A percentile compares a stretch with the other conserved stretches of the same genome.
phyloP scores from a whole-genome alignment of 2,329 filamentous ascomycete genomes.

The Sarocladium strictum region DNA sequence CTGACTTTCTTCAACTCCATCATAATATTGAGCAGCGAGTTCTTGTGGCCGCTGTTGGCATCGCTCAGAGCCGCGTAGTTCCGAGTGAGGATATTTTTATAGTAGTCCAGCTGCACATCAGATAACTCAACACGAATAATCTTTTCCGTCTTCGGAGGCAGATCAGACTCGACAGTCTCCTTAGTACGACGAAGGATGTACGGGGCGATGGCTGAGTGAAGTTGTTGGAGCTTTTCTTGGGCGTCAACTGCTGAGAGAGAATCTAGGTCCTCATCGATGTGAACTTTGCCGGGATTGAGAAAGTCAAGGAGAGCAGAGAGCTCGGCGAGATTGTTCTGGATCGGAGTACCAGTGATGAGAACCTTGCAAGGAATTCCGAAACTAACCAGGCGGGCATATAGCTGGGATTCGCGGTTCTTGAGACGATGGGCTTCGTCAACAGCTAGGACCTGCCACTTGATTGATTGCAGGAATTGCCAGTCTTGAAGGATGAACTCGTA shows the following conservation, averaged over 20 bases:
- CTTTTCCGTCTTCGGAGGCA: constrained; percentile 96
- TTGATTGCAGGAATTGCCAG: constrained; percentile 73
- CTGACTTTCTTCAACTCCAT: constrained; percentile 99
- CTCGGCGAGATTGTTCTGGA: constrained; percentile 94
- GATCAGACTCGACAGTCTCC: constrained; percentile 92
- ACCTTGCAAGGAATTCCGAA: constrained; percentile 86
- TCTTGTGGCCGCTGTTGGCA: constrained; percentile 84
- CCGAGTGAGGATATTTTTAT: constrained; percentile 96
- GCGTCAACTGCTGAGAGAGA: constrained; percentile 70
- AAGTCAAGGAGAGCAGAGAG: constrained; percentile 92
- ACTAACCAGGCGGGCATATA: constrained; percentile 78
- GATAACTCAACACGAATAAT: constrained; percentile 97
- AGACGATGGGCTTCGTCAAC: constrained; percentile 95
- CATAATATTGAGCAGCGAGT: constrained; percentile 95
- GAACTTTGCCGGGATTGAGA: constrained; percentile 87
- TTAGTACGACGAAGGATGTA: constrained; percentile 96
- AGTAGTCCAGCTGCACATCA: constrained; percentile 94
- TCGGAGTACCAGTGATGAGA: constrained; percentile 92
- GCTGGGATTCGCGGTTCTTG: constrained; percentile 92
- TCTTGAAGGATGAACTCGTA: constrained; percentile 95
- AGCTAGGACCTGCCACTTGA: constrained; percentile 96
- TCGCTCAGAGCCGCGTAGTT: constrained; percentile 95
- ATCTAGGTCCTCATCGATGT: constrained; percentile 89
- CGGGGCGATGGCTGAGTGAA: constrained; percentile 83
- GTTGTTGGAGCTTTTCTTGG: constrained; percentile 76